Evolutionary conservation across 345 rosid species (phyloP), one percentile per base, ranked within the genome.

Genomic region (Eutrema japonicum): DNA sequence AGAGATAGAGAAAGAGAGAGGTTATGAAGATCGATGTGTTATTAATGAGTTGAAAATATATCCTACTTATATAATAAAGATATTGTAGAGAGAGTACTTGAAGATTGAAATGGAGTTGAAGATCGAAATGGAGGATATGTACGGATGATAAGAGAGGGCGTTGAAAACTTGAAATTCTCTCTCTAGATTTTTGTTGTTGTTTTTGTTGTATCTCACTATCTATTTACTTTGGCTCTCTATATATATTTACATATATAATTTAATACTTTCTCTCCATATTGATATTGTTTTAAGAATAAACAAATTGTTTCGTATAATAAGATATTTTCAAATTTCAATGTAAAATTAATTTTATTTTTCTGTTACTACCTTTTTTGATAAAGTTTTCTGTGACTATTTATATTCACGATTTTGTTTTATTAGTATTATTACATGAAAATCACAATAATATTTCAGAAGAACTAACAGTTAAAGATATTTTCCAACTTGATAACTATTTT

Each of bases 131-230:
- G 58, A 56, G 9, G 79, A 76, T 62, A 69, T 69, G 79, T 76
- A 76, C 79, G 79, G 79, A 76, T 76, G 79, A 63, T 62, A 62
- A 69, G 74, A 58, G 73, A 67, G 52, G 38, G 37, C 65, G 64
- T 76, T 62, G 75, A 76, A 53, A 69, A 59, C 47, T 60, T 67
- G 30, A 42, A 32, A 13, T 32, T 33, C 47, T 66, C 37, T 57
- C 56, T 64, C 50, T 52, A 7, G 11, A 22, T 26, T 67, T 22
- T 1, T 22, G 22, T 22, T 22, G 18, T n/a, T 67, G 3, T 36
- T 26, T 11, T 56, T 10, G 4, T 56, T 33, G 10, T 56, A 10
- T 45, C n/a, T 6, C 35, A 56, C 5, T 18, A 47, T 47, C 10
- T 48, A 64, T 18, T 65, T 30, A 14, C 42, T 64, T 32, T 33